Evolutionary conservation across 176 grass and related monocot species (phyloP).

Genomic region (Oryza glaberrima): DNA sequence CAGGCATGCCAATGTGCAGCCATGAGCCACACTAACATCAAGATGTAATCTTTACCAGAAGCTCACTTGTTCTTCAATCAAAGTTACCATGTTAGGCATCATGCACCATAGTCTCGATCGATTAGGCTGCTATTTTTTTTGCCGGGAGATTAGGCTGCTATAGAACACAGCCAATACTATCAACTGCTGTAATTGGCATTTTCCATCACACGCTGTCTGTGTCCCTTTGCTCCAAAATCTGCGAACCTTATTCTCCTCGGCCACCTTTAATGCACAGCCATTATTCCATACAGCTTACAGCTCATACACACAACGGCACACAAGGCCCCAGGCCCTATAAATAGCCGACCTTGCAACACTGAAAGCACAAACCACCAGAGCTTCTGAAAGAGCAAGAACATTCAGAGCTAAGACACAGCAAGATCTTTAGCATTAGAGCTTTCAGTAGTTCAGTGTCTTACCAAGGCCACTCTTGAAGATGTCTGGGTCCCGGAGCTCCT

Average conservation of each 20-base stretch:
- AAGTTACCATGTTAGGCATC: neutral
- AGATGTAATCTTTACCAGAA: no score
- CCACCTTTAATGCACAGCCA: conserved; percentile 9
- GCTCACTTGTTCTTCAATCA: neutral
- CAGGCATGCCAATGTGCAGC: neutral
- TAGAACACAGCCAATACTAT: neutral
- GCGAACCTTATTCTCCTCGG: conserved; percentile 43
- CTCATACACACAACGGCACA: conserved; percentile 30
- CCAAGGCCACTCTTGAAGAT: conserved; percentile 26
- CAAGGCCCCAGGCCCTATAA: conserved; percentile 42
- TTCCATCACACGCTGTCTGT: conserved; percentile 23
- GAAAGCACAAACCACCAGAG: conserved; percentile 37
- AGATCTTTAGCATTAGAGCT: conserved; percentile 16
- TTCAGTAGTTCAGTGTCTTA: conserved; percentile 21
- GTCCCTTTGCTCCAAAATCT: conserved; percentile 26
- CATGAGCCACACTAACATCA: neutral
- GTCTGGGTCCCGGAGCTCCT: conserved; percentile 53
- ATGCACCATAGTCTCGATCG: neutral
- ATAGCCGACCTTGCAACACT: conserved; percentile 37
- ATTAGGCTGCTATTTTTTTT: no score
- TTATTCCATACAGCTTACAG: conserved; percentile 46
- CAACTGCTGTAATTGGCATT: neutral
- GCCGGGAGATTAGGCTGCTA: neutral
- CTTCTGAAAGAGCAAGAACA: conserved; percentile 40
- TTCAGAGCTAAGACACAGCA: conserved; percentile 17